Conservation (phyloP, 2,329 filamentous ascomycete species). For the Helotiales sp. region DNA sequence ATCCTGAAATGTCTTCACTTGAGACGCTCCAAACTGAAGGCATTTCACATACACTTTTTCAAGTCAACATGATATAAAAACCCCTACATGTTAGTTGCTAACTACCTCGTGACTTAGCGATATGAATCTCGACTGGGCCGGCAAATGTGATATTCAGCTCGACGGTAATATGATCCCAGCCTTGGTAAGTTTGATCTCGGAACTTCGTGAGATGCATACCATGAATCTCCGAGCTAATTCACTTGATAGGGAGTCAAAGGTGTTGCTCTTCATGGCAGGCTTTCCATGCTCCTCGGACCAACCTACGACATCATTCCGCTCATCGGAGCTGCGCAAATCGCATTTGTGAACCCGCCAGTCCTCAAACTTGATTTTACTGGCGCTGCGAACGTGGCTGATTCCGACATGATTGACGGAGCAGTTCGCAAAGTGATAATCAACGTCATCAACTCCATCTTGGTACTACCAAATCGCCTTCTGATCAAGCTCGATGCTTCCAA, state of each 20-base stretch:
- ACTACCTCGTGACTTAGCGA: neutral
- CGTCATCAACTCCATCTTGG: conserved; percentile 22
- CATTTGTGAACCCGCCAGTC: conserved; percentile 25
- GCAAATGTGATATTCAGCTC: conserved; percentile 24
- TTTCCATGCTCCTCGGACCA: conserved; percentile 20
- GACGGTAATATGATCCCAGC: conserved; percentile 21
- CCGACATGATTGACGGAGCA: conserved; percentile 18
- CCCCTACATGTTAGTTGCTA: neutral
- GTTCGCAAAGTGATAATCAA: conserved; percentile 21
- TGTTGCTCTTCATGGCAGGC: conserved; percentile 24
- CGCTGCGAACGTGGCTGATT: conserved; percentile 23
- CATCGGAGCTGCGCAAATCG: conserved; percentile 26
- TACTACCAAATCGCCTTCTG: conserved; percentile 21
- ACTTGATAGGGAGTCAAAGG: conserved; percentile 19
- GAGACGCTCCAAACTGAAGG: no score
- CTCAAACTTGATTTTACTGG: conserved; percentile 24
- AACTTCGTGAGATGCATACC: neutral
- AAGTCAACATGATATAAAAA: no score
- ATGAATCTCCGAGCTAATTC: neutral
- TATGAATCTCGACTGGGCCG: conserved; percentile 26
- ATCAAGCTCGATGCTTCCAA: conserved; percentile 23
- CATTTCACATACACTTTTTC: no score
- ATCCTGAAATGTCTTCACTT: neutral
- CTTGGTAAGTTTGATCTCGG: conserved; percentile 16
- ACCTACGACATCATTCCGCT: conserved; percentile 19